Base-by-base conservation (phyloP, 2,329 filamentous ascomycete species). In the Fonsecaea nubica region DNA sequence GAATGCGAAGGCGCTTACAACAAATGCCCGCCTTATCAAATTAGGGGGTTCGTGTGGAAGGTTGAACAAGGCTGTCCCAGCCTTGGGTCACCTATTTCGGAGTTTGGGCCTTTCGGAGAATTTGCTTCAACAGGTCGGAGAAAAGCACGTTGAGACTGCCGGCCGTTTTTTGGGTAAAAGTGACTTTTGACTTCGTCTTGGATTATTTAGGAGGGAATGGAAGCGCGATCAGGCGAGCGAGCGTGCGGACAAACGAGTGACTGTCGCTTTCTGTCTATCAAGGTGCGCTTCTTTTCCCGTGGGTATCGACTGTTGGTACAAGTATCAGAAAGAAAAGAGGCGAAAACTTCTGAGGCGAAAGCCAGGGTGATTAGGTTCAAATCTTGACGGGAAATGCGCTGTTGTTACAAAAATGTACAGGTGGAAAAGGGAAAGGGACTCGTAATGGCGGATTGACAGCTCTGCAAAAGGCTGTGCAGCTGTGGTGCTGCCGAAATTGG, bases 391-490 rank as follows among this genome's bases (percentile, higher is more conserved):
- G 52, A 30, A 50, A 64, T 52, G 67, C 55, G 64, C 64, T 67
- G 68, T 70, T 70, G 65, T 65, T 67, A 70, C 68, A 50, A 66
- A 56, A 53, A 60, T 59, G 57, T 62, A 70, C 62, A 64, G 64
- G 56, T 38, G 54, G 42, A 56, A 45, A 53, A 64, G 50, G 60
- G 32, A 63, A 59, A 56, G 33, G 33, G 25, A 32, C 52, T 62
- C 55, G 61, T 40, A 52, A 40, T 55, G 59, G 53, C 59, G 61
- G 50, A 53, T 36, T 45, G 61, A 45, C 56, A 64, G 63, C 59
- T 56, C 64, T 50, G 21, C 36, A 65, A 67, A 58, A 58, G 18
- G 53, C 35, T 65, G 53, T 48, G 63, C 59, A 58, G 36, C 61
- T 50, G 35, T 62, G 58, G 42, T 55, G 59, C 48, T 52, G 50